Evolutionary conservation across 371 early-diverging fungal genomes (phyloP).

Genomic region (Mucor lusitanicus): DNA sequence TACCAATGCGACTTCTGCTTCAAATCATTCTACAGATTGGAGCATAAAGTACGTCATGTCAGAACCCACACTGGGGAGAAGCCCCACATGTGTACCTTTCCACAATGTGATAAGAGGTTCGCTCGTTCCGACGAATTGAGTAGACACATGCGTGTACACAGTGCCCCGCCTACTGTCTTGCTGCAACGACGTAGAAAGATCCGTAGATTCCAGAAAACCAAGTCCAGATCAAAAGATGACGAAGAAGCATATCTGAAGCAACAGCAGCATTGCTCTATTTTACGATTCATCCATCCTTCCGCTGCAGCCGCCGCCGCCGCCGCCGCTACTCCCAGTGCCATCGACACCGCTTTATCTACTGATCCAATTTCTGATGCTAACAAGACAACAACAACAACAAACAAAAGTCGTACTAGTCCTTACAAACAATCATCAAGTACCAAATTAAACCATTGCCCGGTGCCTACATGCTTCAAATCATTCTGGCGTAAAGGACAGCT

Average conservation of each 20-base stretch:
- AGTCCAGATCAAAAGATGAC: conserved; percentile 24
- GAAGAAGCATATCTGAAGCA: conserved; percentile 52
- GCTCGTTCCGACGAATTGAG: conserved; percentile 88
- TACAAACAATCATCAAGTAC: conserved; percentile 29
- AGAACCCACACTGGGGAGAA: conserved; percentile 90
- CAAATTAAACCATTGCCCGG: conserved; percentile 46
- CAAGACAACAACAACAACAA: conserved; percentile 1
- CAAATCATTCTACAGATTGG: conserved; percentile 74
- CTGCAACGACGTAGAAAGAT: conserved; percentile 20
- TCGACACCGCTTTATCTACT: not conserved
- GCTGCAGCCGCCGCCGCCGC: not conserved
- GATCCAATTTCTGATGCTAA: not conserved
- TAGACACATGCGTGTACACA: conserved; percentile 72
- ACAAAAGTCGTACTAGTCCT: conserved; percentile 19
- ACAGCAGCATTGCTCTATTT: conserved; percentile 47
- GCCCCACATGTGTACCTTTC: conserved; percentile 75
- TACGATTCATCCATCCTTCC: conserved; percentile 36
- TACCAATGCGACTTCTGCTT: conserved; percentile 74
- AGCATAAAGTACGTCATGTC: conserved; percentile 82
- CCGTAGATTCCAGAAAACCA: conserved; percentile 7
- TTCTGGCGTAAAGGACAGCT: conserved; percentile 53
- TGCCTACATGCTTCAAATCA: conserved; percentile 40
- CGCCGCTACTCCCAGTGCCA: not conserved
- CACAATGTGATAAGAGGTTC: conserved; percentile 80
- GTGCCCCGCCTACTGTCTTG: conserved; percentile 33